Percentiles rank a stretch among this genome's conserved stretches.
Conservation (phyloP, 176 grass and related monocot species). For the Zoysia pacifica region DNA sequence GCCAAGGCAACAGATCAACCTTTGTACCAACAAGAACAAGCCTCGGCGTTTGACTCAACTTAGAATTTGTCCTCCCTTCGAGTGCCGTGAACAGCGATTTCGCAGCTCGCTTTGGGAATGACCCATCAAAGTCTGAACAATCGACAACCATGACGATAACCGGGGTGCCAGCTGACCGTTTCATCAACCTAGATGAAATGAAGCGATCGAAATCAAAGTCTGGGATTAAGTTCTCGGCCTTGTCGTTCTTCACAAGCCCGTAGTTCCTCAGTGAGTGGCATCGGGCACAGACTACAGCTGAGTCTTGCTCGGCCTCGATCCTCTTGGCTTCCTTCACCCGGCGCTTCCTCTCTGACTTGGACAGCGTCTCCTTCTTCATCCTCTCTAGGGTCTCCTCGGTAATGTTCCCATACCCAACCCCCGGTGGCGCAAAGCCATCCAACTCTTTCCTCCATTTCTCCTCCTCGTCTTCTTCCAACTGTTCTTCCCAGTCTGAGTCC, state of each 20-base stretch:
- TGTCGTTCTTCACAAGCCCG: constrained; percentile 88
- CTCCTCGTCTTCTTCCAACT: constrained; percentile 62
- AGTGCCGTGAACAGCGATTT: constrained; percentile 82
- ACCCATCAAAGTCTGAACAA: constrained; percentile 89
- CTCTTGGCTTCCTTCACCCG: constrained; percentile 55
- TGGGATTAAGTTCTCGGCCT: constrained; percentile 80
- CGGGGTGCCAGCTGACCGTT: constrained; percentile 51
- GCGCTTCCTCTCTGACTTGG: constrained; percentile 81
- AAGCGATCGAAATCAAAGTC: constrained; percentile 94
- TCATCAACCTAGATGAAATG: constrained; percentile 82
- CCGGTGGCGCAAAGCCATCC: constrained; percentile 69
- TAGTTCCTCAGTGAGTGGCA: constrained; percentile 92
- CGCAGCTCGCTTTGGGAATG: constrained; percentile 75
- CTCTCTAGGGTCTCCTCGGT: constrained; percentile 65
- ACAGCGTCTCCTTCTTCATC: constrained; percentile 79
- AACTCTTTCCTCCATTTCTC: constrained; percentile 68
- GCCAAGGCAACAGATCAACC: constrained; percentile 76
- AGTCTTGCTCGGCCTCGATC: constrained; percentile 48
- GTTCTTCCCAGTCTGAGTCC: constrained; percentile 52
- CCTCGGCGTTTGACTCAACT: constrained; percentile 64
- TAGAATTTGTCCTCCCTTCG: constrained; percentile 58
- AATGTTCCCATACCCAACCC: constrained; percentile 79
- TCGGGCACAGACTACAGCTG: constrained; percentile 63
- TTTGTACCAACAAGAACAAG: constrained; percentile 84
- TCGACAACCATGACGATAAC: constrained; percentile 87